Base-by-base conservation (phyloP, 768 basidiomycete genomes). In the Mrakia frigida region DNA sequence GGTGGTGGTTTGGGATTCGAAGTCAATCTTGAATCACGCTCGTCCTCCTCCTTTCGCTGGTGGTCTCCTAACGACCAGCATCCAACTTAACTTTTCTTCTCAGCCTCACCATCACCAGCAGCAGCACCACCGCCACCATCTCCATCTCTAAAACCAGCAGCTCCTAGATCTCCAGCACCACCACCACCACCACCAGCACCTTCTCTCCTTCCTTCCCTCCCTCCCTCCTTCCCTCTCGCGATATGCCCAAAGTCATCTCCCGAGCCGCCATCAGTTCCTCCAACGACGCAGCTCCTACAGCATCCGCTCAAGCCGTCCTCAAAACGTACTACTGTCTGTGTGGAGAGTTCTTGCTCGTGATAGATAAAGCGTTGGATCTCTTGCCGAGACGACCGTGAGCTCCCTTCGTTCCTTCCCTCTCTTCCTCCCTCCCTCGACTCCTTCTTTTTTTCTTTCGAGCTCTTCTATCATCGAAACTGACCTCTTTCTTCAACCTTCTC, bases 161-260 rank as follows among this genome's bases (percentile, higher is more conserved):
- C 18, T 18, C 9, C 18, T 21, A 50, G 46, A n/a, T n/a, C 46
- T 50, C 18, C 39, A 6, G 6, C 39, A 6, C 39, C 39, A 11
- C 39, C 39, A 41, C 39, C 39, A 41, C 39, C 39, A 41, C 39
- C 39, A 41, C 39, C 46, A 50, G 3, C 46, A 50, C 13, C 46
- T 2, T 18, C 46, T 50, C 46, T 21, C 2, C 46, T 14, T 46
- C 43, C 43, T 46, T 14, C 9, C 14, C 43, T 11, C 53, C 53
- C 53, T 56, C 25, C 56, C 52, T 53, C 52, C 52, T 10, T 53
- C 25, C 52, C 52, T 25, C 16, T 28, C 56, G 5, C n/a, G n/a
- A 16, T 70, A 96, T 96, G 94, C 94, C 94, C 73, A 95, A 95
- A 83, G 92, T 97, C 78, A 88, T 94, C 81, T 93, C 93, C 4